phyloP scores from a whole-genome alignment of 225 moss, liverwort and hornwort species.

The Thuidium tamariscinum region DNA sequence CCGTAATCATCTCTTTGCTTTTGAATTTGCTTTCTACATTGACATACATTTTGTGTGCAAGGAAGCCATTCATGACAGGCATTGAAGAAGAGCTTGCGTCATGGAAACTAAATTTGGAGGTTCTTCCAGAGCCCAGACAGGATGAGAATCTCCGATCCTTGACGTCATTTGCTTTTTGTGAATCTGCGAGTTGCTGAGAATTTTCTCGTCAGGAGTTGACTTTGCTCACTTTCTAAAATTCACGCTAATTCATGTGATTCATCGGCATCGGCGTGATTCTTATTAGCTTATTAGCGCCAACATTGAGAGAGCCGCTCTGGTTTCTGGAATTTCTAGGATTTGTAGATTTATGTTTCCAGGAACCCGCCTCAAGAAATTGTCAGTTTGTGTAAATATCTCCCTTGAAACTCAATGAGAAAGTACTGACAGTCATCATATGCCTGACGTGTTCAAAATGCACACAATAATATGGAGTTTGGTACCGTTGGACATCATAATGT shows the following conservation, averaged over 20 bases:
- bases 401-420: background rate
- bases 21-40: background rate
- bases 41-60: too few relatives aligned
- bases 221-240: background rate
- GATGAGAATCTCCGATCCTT: too few relatives aligned
- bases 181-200: background rate
- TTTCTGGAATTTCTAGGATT: too few relatives aligned
- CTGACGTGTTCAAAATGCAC: background rate
- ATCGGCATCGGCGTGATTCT: background rate
- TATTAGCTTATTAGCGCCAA: background rate
- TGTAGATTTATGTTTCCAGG: background rate
- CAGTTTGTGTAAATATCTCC: too few relatives aligned
- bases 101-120: background rate
- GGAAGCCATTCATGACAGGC: background rate
- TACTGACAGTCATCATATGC: background rate
- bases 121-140: background rate
- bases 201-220: background rate
- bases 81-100: background rate
- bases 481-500: background rate
- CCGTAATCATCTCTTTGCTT: too few relatives aligned
- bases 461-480: background rate
- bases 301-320: background rate
- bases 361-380: background rate
- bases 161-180: background rate
- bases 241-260: background rate